These are phyloP conservation scores for Leishmania martiniquensis DNA, from an alignment of 208 protist species.

Conservation along the genomic window DNA sequence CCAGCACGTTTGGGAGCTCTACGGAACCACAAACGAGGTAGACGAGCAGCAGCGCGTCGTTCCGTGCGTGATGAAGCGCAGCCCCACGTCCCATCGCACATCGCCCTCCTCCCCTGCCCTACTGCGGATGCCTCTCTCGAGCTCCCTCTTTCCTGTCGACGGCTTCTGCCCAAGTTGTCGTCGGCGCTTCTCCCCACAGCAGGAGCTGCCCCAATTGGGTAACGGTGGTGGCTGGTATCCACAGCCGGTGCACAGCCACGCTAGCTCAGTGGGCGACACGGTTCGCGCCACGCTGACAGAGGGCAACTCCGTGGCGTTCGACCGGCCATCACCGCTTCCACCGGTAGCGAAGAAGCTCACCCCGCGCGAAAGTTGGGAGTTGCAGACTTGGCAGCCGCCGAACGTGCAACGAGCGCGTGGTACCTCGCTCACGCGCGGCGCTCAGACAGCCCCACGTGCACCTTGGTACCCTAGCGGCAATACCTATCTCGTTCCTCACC, in stretches of 20 bases:
- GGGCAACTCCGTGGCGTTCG: neutral
- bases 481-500: slow-evolving; percentile 24
- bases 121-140: slow-evolving; percentile 2
- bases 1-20: slow-evolving; percentile 58
- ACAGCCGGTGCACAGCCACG: neutral
- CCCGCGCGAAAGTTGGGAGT: slow-evolving; percentile 4
- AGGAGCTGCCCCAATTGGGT: neutral
- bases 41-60: slow-evolving; percentile 29
- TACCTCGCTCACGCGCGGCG: neutral
- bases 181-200: slow-evolving; percentile 13
- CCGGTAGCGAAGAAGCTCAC: slow-evolving; percentile 1
- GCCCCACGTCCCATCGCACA: slow-evolving; percentile 20
- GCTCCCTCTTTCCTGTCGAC: slow-evolving; percentile 1
- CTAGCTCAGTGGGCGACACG: slow-evolving; percentile 15
- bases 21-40: slow-evolving; percentile 32
- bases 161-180: slow-evolving; percentile 26
- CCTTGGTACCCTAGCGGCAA: neutral
- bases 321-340: neutral
- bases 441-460: slow-evolving; percentile 8
- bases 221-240: neutral
- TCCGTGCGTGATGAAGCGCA: slow-evolving; percentile 44
- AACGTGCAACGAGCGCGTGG: neutral
- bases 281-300: slow-evolving; percentile 3
- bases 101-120: slow-evolving; percentile 11
- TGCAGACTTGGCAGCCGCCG: slow-evolving; percentile 2